Evolutionary conservation across 257 asterid genomes (phyloP).

Genomic region (Ballota nigra): DNA sequence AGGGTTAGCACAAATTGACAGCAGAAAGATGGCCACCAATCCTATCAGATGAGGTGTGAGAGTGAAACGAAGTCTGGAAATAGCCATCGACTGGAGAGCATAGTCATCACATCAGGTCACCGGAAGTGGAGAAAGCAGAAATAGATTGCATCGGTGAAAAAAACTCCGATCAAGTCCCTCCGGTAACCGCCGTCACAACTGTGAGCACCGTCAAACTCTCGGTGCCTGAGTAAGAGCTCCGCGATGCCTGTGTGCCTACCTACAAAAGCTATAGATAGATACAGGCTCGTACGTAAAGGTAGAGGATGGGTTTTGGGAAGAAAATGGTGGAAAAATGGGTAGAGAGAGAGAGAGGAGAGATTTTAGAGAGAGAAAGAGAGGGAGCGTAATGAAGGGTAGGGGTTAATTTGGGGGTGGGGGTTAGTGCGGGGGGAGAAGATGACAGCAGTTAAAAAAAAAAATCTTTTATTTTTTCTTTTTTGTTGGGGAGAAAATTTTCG

Average conservation of each 20-base stretch:
- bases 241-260: slow-evolving; percentile 11
- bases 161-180: slow-evolving; percentile 20
- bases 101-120: slow-evolving; percentile 58
- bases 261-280: slow-evolving; percentile 29
- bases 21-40: slow-evolving; percentile 28
- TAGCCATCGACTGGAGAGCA: slow-evolving; percentile 48
- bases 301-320: slow-evolving; percentile 26
- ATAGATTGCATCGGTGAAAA: slow-evolving; percentile 47
- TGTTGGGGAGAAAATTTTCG: neutral
- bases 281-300: slow-evolving; percentile 31
- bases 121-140: slow-evolving; percentile 22
- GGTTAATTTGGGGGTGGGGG: slow-evolving; percentile 30
- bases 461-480: slow-evolving; percentile 2
- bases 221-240: slow-evolving; percentile 18
- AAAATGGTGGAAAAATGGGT: slow-evolving; percentile 25
- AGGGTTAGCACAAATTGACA: slow-evolving; percentile 43
- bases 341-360: slow-evolving; percentile 31
- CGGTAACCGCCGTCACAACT: slow-evolving; percentile 22
- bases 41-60: slow-evolving; percentile 24
- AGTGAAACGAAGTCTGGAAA: slow-evolving; percentile 25
- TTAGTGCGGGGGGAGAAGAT: slow-evolving; percentile 28
- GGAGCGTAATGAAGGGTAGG: slow-evolving; percentile 8
- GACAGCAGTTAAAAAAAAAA: slow-evolving; percentile 29
- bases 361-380: slow-evolving; percentile 33
- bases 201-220: slow-evolving; percentile 10